phyloP scores from a whole-genome alignment of 2,329 filamentous ascomycete genomes.

The Trichoderma sp. region DNA sequence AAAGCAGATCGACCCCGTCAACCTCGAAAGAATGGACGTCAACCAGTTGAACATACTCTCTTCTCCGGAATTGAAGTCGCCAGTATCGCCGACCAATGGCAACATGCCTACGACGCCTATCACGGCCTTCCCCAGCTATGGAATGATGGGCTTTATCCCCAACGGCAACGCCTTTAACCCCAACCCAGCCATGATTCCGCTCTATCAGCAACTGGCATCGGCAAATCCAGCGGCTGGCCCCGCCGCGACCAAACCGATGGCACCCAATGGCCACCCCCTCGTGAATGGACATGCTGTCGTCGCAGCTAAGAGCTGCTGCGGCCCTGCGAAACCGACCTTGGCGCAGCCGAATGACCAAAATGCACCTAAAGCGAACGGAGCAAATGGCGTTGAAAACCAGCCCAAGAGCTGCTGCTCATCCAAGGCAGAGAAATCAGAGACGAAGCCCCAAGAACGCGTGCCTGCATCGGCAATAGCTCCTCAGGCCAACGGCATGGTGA shows the following conservation, averaged over 20 bases:
- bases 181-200: constrained; percentile 36
- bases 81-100: constrained; percentile 31
- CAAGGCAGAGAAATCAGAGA: constrained; percentile 29
- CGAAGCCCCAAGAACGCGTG: constrained; percentile 29
- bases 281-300: constrained; percentile 27
- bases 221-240: constrained; percentile 31
- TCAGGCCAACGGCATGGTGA: constrained; percentile 36
- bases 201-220: constrained; percentile 37
- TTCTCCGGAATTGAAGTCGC: constrained; percentile 34
- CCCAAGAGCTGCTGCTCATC: constrained; percentile 38
- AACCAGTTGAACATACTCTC: constrained; percentile 53
- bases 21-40: constrained; percentile 56
- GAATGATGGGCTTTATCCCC: constrained; percentile 34
- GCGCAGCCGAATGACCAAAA: constrained; percentile 13
- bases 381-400: constrained; percentile 29
- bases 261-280: constrained; percentile 30
- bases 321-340: constrained; percentile 27
- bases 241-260: constrained; percentile 26
- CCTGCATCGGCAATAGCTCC: constrained; percentile 29
- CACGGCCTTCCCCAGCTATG: constrained; percentile 32
- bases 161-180: constrained; percentile 31
- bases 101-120: constrained; percentile 28
- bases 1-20: constrained; percentile 53
- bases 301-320: constrained; percentile 30
- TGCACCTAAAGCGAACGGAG: constrained; percentile 28